These are phyloP conservation scores for Fragaria iinumae DNA, from an alignment of 306 rosid species.

Conservation along the genomic window DNA sequence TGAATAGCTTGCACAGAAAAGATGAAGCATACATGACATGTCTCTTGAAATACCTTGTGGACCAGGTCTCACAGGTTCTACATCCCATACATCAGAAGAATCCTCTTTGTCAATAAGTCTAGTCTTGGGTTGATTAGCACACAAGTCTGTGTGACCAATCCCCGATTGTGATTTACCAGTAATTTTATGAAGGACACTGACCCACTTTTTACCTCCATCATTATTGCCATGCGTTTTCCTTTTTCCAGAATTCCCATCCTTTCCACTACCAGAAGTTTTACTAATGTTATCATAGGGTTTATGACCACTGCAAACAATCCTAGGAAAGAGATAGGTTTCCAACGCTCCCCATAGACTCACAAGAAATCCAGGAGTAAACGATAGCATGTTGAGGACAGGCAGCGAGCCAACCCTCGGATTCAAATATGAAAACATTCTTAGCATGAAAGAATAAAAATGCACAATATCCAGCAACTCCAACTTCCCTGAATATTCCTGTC, in stretches of 20 bases:
- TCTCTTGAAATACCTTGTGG: constrained; percentile 79
- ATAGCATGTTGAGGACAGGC: constrained; percentile 84
- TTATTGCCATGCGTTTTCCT: constrained; percentile 48
- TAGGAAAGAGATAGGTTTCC: constrained; percentile 60
- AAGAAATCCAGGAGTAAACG: constrained; percentile 93
- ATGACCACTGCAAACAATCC: constrained; percentile 39
- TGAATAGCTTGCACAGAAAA: constrained; percentile 89
- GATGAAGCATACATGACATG: constrained; percentile 71
- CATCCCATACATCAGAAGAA: constrained; percentile 71
- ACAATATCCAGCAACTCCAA: constrained; percentile 69
- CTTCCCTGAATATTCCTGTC: constrained; percentile 40
- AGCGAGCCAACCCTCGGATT: constrained; percentile 68
- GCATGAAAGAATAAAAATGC: constrained; percentile 69
- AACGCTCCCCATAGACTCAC: constrained; percentile 64
- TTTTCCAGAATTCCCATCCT: constrained; percentile 44
- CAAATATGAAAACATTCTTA: constrained; percentile 64
- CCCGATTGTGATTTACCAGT: constrained; percentile 68
- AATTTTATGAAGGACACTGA: constrained; percentile 62
- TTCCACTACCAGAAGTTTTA: constrained; percentile 36
- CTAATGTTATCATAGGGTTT: constrained; percentile 21
- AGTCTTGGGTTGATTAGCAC: constrained; percentile 44
- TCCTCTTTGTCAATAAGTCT: constrained; percentile 41
- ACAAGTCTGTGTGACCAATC: constrained; percentile 28
- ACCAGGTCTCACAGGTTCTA: constrained; percentile 69
- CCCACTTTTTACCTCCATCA: constrained; percentile 79